Evolutionary conservation across 352 stramenopile genomes (phyloP).

Genomic region (Phytophthora pini): DNA sequence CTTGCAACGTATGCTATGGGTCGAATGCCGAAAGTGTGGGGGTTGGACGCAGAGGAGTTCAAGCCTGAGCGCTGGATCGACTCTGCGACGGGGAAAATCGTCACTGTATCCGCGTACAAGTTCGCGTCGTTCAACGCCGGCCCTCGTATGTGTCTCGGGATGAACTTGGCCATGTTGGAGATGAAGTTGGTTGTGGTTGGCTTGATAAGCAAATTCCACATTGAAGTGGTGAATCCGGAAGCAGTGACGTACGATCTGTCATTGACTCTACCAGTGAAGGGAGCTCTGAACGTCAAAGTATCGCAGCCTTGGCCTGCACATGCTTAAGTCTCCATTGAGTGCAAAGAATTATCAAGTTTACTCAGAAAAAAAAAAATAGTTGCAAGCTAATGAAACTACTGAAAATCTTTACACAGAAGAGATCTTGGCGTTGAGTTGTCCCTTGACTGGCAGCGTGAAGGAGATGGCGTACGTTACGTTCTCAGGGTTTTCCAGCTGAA

Average conservation of each 20-base stretch:
- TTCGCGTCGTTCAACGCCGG: slow-evolving; percentile 75
- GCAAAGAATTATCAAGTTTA: neutral
- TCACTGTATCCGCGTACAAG: slow-evolving; percentile 56
- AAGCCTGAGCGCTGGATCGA: slow-evolving; percentile 70
- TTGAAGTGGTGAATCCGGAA: slow-evolving; percentile 42
- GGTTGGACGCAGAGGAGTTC: slow-evolving; percentile 51
- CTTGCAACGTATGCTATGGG: slow-evolving; percentile 58
- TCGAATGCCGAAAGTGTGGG: slow-evolving; percentile 57
- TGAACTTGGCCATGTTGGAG: slow-evolving; percentile 75
- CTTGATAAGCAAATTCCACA: slow-evolving; percentile 60
- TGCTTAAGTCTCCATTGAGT: neutral
- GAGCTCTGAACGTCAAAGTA: slow-evolving; percentile 40
- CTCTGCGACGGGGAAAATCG: slow-evolving; percentile 26
- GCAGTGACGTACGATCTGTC: slow-evolving; percentile 56
- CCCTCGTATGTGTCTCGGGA: slow-evolving; percentile 68
- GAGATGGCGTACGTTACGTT: slow-evolving; percentile 61
- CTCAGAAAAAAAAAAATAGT: too few relatives aligned
- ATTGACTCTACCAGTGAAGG: slow-evolving; percentile 53
- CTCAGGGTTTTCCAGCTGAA: slow-evolving; percentile 45
- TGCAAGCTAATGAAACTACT: too few relatives aligned
- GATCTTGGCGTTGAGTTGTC: slow-evolving; percentile 47
- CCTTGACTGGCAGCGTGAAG: slow-evolving; percentile 57
- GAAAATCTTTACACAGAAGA: slow-evolving; percentile 9
- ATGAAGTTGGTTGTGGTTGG: slow-evolving; percentile 70
- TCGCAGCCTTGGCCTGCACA: slow-evolving; percentile 14